These are phyloP conservation scores for Salix exigua DNA, from an alignment of 345 rosid genomes.

Conservation along the genomic window DNA sequence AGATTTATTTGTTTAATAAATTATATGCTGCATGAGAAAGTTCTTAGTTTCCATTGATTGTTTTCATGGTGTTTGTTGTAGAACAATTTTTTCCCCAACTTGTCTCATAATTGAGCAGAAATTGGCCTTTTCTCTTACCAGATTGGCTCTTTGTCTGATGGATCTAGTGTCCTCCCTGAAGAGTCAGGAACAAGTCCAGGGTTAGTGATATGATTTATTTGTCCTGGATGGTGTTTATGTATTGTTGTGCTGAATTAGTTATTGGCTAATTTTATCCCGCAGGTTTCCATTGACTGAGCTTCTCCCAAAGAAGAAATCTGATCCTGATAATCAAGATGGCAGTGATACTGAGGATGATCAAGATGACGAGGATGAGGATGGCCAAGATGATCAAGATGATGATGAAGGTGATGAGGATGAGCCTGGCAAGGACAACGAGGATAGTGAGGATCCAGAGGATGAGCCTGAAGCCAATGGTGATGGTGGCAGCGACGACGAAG, in stretches of 20 bases:
- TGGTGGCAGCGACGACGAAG: slow-evolving; percentile 24
- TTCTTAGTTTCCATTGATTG: neutral
- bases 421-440: slow-evolving; percentile 30
- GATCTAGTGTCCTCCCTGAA: slow-evolving; percentile 18
- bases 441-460: slow-evolving; percentile 44
- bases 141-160: slow-evolving; percentile 31
- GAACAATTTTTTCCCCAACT: neutral
- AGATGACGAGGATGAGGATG: slow-evolving; percentile 13
- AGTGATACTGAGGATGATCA: slow-evolving; percentile 45
- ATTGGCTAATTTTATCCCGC: slow-evolving; percentile 13
- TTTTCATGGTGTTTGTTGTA: neutral
- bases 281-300: slow-evolving; percentile 45
- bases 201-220: slow-evolving; percentile 22
- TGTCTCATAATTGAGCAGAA: slow-evolving; percentile 1
- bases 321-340: slow-evolving; percentile 39
- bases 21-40: neutral
- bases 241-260: neutral
- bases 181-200: slow-evolving; percentile 30
- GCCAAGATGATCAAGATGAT: slow-evolving; percentile 27
- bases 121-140: slow-evolving; percentile 14
- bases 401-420: slow-evolving; percentile 31
- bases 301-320: slow-evolving; percentile 32
- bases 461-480: slow-evolving; percentile 42
- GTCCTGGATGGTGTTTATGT: slow-evolving; percentile 2
- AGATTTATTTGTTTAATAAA: neutral